Evolutionary conservation across 768 basidiomycete genomes (phyloP), one percentile per base, ranked within the genome.

Genomic region (Strobilomyces echinocephalus): DNA sequence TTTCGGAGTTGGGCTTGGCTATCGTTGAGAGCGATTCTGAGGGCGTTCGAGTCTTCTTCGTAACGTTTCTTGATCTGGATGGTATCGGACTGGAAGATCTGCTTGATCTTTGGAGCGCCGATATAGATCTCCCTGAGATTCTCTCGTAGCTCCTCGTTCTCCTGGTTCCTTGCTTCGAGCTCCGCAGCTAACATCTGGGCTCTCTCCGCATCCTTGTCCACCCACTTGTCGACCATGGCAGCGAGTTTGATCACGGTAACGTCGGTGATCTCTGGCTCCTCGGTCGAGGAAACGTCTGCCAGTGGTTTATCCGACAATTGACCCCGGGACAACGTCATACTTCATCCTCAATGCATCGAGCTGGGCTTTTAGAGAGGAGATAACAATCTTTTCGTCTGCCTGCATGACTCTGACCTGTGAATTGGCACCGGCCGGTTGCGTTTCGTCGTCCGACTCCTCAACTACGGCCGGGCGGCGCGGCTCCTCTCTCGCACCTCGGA

Each of bases 11-110:
- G 50, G 33, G 39, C 26, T 28, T 40, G 54, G 18, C 36, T 40
- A 12, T 56, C 54, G 12, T n/a, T 41, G 24, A 49, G 30, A 15
- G 52, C 24, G 31, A 24, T 14, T 16, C 20, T 41, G 39, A 53
- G 11, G 33, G 31, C 18, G 2, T 34, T 24, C 9, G 39, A 41
- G 26, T 58, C 24, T 11, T 52, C 36, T 14, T 58, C 54, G 8
- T 34, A n/a, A 8, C 21, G 55, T 44, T 5, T 38, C 15, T 28
- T 39, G 12, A 50, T 46, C 15, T 59, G 43, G 45, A 58, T n/a
- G 5, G 47, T 53, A 26, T 57, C 35, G 20, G 57, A 59, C n/a
- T 50, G 50, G 51, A 59, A 59, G 8, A 57, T 52, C 10, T 59
- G 50, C 16, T 57, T 46, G 30, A 52, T 47, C 8, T 40, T 30